Base-by-base conservation (phyloP, 2,329 filamentous ascomycete species). In the Raffaelea arxii region DNA sequence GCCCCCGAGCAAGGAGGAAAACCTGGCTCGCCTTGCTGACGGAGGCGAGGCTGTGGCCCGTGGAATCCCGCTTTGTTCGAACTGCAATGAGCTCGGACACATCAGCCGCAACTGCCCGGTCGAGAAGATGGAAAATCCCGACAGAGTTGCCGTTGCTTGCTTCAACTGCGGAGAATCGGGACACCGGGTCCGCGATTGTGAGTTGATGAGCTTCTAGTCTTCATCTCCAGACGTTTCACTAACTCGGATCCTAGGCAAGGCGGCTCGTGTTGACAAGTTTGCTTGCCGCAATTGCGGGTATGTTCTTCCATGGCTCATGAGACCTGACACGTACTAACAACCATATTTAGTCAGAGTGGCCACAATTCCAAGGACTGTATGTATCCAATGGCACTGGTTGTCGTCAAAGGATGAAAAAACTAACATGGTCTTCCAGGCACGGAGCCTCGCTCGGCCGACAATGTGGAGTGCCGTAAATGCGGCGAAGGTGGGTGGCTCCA, bases 141-240 rank as follows among this genome's bases (percentile, higher is more conserved):
- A 72, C 36, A 49, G 46, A 23, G 56, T 62, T 14, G 55, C 69
- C 32, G 72, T 84, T 42, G 69, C 68, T 41, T 88, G 84, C 59
- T 74, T 68, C 65, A 82, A 86, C 64, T 87, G 84, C 53, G 65
- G 72, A 4, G 69, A 72, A 35, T 63, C 69, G 23, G 82, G 82
- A 10, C 83, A 87, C 56, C 80, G 82, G 48, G 65, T 81, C 44
- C 78, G 83, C 44, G 82, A 88, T 54, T 88, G 84, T 79, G 56
- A 63, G 74, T 64, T 46, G 6, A n/a, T n/a, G n/a, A n/a, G n/a
- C n/a, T n/a, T n/a, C n/a, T n/a, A n/a, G n/a, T n/a, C n/a, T n/a
- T n/a, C n/a, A n/a, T n/a, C n/a, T n/a, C n/a, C n/a, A n/a, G n/a
- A n/a, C n/a, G n/a, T n/a, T n/a, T n/a, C n/a, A n/a, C n/a, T n/a